Conservation (phyloP, 1,139 yeast genomes). For the Arxiozyma slooffiae region DNA sequence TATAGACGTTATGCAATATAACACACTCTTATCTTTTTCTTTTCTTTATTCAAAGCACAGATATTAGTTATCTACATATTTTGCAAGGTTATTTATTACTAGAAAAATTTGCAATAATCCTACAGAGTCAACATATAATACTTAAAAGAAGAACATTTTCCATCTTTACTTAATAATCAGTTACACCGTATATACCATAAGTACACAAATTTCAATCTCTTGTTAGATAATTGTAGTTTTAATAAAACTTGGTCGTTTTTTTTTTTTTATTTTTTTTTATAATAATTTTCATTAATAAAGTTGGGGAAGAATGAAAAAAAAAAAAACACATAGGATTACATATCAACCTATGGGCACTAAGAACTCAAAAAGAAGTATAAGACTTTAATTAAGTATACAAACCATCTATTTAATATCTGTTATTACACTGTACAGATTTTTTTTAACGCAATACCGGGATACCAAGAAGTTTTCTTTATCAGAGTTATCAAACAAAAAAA, state of each 20-base stretch:
- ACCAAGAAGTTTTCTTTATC: too few relatives aligned
- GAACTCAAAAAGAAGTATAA: background rate
- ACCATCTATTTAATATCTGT: background rate
- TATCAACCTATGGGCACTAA: background rate
- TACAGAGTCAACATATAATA: background rate
- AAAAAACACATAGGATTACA: too few relatives aligned
- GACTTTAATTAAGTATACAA: background rate
- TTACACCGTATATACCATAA: too few relatives aligned
- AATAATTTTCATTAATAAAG: too few relatives aligned
- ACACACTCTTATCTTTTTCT: background rate
- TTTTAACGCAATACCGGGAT: background rate
- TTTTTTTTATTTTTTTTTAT: background rate
- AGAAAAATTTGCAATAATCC: background rate
- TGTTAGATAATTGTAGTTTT: too few relatives aligned
- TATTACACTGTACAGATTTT: background rate
- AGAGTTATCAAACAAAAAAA: background rate
- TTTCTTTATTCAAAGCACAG: too few relatives aligned
- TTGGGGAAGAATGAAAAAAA: background rate
- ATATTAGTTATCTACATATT: too few relatives aligned
- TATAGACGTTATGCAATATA: background rate
- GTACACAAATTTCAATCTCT: background rate
- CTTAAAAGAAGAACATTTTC: too few relatives aligned
- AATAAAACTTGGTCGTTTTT: background rate
- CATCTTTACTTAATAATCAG: background rate
- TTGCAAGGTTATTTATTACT: too few relatives aligned